phyloP scores from a whole-genome alignment of 768 basidiomycete species.

The Phlebiopsis flavidoalba region DNA sequence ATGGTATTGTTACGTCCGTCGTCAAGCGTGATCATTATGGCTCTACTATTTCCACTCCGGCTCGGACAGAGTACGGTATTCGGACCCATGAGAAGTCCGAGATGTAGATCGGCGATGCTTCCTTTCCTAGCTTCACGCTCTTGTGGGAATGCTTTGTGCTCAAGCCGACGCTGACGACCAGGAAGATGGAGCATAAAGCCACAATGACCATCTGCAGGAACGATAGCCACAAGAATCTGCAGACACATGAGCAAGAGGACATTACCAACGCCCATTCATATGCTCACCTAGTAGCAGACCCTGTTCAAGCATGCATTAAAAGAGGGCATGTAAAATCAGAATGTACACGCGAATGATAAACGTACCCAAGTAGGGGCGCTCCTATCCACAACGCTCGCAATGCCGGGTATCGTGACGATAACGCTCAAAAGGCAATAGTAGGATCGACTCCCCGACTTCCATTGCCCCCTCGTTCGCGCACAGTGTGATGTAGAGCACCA shows the following conservation, averaged over 20 bases:
- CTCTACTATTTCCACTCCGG: not conserved
- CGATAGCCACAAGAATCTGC: slow-evolving; percentile 13
- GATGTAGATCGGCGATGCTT: not conserved
- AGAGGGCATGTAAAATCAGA: not conserved
- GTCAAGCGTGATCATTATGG: not conserved
- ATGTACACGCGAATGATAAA: not conserved
- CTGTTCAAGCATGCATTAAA: slow-evolving; percentile 2
- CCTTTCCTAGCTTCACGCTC: not conserved
- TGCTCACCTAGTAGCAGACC: slow-evolving; percentile 15
- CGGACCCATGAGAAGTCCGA: not conserved
- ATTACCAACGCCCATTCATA: not conserved
- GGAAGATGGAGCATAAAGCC: slow-evolving; percentile 16
- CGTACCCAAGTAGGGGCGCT: slow-evolving; percentile 17
- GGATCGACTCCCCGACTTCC: slow-evolving; percentile 11
- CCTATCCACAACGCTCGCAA: slow-evolving; percentile 15
- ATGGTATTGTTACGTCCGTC: not conserved
- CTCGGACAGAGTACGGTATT: not conserved
- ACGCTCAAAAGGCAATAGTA: slow-evolving; percentile 17
- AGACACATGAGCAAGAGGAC: not conserved
- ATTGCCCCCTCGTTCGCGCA: slow-evolving; percentile 11
- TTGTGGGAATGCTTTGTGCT: not conserved
- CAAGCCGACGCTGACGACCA: slow-evolving; percentile 14
- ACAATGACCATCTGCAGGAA: slow-evolving; percentile 19
- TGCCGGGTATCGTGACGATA: slow-evolving; percentile 18
- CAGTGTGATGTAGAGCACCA: slow-evolving; percentile 15